phyloP scores from a whole-genome alignment of 306 rosid species.

The Glycine latifolia region DNA sequence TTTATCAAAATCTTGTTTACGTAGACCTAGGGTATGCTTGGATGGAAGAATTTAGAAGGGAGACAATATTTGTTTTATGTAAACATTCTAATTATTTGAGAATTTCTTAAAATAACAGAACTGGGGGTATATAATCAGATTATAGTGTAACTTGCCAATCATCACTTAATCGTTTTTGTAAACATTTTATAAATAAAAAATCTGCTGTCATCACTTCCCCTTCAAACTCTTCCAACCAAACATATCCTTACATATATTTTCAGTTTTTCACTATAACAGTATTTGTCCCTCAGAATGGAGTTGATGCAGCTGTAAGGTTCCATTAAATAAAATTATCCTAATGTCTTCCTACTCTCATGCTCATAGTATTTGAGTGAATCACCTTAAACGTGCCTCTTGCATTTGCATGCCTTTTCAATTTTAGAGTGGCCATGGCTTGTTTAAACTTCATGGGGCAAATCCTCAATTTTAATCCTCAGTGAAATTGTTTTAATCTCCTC shows the following conservation, averaged over 20 bases:
- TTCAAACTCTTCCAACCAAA: too few species aligned
- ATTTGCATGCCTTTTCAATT: not conserved
- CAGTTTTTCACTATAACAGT: not conserved
- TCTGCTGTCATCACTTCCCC: too few species aligned
- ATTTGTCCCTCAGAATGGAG: not conserved
- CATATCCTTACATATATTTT: too few species aligned
- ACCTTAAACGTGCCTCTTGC: constrained; percentile 23
- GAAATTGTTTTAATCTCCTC: not conserved
- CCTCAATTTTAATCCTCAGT: not conserved
- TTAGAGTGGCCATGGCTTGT: constrained; percentile 15
- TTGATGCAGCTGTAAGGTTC: constrained; percentile 18
- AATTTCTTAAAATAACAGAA: too few species aligned
- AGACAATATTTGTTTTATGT: too few species aligned
- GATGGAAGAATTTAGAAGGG: too few species aligned
- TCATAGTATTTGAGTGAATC: not conserved
- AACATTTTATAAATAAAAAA: too few species aligned
- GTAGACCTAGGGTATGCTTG: too few species aligned
- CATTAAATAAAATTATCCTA: not conserved
- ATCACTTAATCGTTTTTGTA: too few species aligned
- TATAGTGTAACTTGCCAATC: too few species aligned
- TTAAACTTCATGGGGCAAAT: not conserved
- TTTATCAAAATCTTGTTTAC: constrained; percentile 15
- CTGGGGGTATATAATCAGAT: too few species aligned
- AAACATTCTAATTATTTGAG: too few species aligned
- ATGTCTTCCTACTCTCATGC: not conserved